These are phyloP conservation scores for Pseudogymnoascus sp. DNA, from an alignment of 2,329 filamentous ascomycete species.

Conservation along the genomic window DNA sequence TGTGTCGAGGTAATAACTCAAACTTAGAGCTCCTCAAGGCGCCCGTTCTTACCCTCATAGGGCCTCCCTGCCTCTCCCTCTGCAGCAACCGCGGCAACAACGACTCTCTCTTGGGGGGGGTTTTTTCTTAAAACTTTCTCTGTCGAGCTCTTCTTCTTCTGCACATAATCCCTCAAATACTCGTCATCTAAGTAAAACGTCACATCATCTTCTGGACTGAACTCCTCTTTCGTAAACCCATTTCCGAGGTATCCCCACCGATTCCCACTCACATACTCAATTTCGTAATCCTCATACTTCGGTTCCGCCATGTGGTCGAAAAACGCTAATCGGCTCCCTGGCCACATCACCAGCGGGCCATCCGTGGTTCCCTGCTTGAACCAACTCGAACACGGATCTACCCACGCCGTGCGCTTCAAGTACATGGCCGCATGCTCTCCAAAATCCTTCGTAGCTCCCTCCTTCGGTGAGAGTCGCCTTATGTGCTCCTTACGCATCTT, in stretches of 20 bases:
- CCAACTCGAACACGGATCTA: conserved; percentile 23
- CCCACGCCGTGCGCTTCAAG: conserved; percentile 31
- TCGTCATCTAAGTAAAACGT: not conserved
- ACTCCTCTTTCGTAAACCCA: conserved; percentile 35
- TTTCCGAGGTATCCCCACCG: conserved; percentile 34
- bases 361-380: conserved; percentile 20
- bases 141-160: not conserved
- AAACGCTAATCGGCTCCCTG: conserved; percentile 44
- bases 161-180: not conserved
- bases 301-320: conserved; percentile 35
- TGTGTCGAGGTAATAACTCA: not conserved
- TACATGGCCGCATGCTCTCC: conserved; percentile 23
- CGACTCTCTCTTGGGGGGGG: not conserved
- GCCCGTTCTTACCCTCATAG: not conserved
- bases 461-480: conserved; percentile 37
- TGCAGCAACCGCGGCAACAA: not conserved
- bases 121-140: not conserved
- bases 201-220: not conserved
- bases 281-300: conserved; percentile 39
- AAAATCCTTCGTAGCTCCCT: conserved; percentile 29
- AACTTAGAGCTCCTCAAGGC: not conserved
- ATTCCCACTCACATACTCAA: conserved; percentile 27
- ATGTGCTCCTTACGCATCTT: conserved; percentile 33
- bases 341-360: conserved; percentile 35
- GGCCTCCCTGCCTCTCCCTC: not conserved